These are phyloP conservation scores for Tausonia pullulans DNA, from an alignment of 1,284 basidiomycete genomes.

Conservation along the genomic window DNA sequence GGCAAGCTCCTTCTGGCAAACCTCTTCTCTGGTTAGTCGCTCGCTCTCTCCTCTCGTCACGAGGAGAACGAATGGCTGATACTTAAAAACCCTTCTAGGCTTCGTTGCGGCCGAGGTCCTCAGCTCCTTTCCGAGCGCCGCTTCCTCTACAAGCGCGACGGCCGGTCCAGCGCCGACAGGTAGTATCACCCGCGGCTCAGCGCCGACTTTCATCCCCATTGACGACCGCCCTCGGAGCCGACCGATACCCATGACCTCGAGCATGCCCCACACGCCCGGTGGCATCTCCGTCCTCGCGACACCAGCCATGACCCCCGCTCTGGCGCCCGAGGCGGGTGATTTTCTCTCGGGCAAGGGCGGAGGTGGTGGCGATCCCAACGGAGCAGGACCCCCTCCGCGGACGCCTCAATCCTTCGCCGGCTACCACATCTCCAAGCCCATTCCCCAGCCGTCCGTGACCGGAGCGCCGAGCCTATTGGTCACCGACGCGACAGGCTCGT, in stretches of 20 bases:
- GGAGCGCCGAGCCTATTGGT: no score
- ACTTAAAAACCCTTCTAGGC: slow-evolving; percentile 14
- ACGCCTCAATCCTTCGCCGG: no score
- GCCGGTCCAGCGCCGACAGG: slow-evolving; percentile 16
- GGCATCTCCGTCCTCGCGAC: slow-evolving; percentile 48
- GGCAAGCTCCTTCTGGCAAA: slow-evolving; percentile 35
- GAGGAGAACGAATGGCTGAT: neutral
- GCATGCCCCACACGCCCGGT: slow-evolving; percentile 29
- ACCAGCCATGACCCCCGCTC: slow-evolving; percentile 49
- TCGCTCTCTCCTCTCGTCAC: slow-evolving; percentile 26
- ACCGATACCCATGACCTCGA: slow-evolving; percentile 23
- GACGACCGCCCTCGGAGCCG: slow-evolving; percentile 25
- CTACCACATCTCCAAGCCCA: no score
- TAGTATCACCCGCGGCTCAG: slow-evolving; percentile 23
- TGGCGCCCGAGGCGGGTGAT: slow-evolving; percentile 26
- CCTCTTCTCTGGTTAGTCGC: slow-evolving; percentile 26
- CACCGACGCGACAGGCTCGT: neutral
- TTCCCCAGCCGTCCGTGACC: no score
- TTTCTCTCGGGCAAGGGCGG: slow-evolving; percentile 2
- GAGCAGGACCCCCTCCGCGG: no score
- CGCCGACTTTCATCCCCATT: slow-evolving; percentile 30
- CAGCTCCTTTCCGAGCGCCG: slow-evolving; percentile 2
- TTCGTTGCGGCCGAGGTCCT: slow-evolving; percentile 34
- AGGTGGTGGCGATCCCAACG: no score
- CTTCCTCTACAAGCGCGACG: slow-evolving; percentile 18